Evolutionary conservation across 1,284 basidiomycete species (phyloP), one percentile per base, ranked within the genome.

Genomic region (Malassezia vespertilionis): DNA sequence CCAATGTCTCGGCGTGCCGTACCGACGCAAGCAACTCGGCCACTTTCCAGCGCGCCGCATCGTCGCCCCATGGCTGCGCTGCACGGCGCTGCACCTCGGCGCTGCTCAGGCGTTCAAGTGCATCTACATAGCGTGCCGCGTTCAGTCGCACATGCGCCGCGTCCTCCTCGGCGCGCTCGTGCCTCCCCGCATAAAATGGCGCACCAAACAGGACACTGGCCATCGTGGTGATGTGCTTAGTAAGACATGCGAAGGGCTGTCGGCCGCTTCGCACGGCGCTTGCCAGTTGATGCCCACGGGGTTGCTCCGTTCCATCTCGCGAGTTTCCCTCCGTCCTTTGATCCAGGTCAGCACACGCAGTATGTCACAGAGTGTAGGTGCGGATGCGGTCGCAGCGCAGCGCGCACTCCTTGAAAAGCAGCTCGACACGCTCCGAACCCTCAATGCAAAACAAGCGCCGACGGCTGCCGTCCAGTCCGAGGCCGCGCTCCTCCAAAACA

Each of bases 341-440:
- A 14, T 17, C 10, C 18, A 39, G 4, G 12, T 8, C 30, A 24
- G 32, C 15, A 26, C 15, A 18, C 34, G 35, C 20, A 43, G 15
- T 27, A 49, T 49, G 46, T 43, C 40, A 5, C 23, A 38, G 32
- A 26, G n/a, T 6, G 30, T 32, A 32, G 33, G 15, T 12, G n/a
- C 2, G 21, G 42, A 50, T 26, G 41, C 47, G 23, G 30, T 44
- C 6, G 7, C 35, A 18, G 47, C 41, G 26, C 45, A 38, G 26
- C 48, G 48, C 23, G 23, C 40, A 23, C 37, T 35, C 28, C 40
- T 58, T n/a, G 53, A 55, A 11, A 41, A 56, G 24, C 65, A 66
- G 54, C 63, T 56, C 21, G 48, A 44, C 15, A 65, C 62, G 40
- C 53, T 69, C 11, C 56, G 60, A 21, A 40, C 56, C 37, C 57